These are phyloP conservation scores for Tilletia indica DNA, from an alignment of 1,284 basidiomycete species.

Conservation along the genomic window DNA sequence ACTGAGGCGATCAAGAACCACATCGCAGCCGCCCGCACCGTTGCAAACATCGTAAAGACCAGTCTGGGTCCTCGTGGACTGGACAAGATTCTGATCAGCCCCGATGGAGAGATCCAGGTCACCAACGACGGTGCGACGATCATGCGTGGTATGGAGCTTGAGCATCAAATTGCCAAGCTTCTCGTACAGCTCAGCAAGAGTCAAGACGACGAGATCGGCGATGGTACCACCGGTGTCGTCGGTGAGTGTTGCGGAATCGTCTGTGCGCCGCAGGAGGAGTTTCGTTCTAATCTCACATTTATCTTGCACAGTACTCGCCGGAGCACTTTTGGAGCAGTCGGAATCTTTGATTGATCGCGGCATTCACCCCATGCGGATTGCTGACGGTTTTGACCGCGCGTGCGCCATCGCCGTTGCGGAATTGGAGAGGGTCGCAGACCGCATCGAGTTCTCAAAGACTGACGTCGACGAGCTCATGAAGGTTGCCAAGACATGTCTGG, in stretches of 20 bases:
- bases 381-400: constrained; percentile 94
- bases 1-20: constrained; percentile 83
- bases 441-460: constrained; percentile 75
- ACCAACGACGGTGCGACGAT: constrained; percentile 88
- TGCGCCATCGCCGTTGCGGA: constrained; percentile 84
- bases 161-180: constrained; percentile 96
- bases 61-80: constrained; percentile 92
- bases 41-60: constrained; percentile 91
- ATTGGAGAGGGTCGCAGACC: constrained; percentile 89
- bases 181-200: constrained; percentile 94
- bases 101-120: constrained; percentile 97
- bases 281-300: neutral
- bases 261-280: neutral
- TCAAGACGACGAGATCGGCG: constrained; percentile 99
- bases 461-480: constrained; percentile 73
- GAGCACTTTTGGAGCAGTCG: constrained; percentile 85
- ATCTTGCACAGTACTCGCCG: constrained; percentile 74
- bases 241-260: constrained; percentile 63
- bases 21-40: constrained; percentile 79
- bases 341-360: constrained; percentile 86
- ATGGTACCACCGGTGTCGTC: constrained; percentile 97
- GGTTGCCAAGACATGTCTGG: constrained; percentile 91
- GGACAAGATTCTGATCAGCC: constrained; percentile 98
- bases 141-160: constrained; percentile 66
- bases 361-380: constrained; percentile 96